Evolutionary conservation across 2,329 filamentous ascomycete genomes (phyloP).

Genomic region (Aquanectria penicillioides): DNA sequence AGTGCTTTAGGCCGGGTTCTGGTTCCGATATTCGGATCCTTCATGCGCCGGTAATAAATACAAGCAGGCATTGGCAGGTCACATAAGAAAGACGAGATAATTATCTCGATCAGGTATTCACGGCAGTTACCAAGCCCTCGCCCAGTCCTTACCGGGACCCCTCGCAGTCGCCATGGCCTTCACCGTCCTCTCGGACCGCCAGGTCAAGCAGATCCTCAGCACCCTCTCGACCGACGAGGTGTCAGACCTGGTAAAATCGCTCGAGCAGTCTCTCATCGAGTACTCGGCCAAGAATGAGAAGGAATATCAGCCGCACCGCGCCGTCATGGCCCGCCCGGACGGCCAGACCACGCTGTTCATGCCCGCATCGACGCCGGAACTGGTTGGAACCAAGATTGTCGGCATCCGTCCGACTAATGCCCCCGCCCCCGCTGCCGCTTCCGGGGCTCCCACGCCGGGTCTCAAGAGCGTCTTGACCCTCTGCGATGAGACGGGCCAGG

Average conservation of each 20-base stretch:
- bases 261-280: slow-evolving; percentile 32
- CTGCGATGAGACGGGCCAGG: slow-evolving; percentile 65
- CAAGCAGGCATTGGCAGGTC: no score
- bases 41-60: no score
- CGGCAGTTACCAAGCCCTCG: no score
- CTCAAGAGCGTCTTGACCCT: slow-evolving; percentile 65
- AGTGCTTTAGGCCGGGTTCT: no score
- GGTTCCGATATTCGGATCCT: no score
- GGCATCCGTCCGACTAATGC: slow-evolving; percentile 41
- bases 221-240: slow-evolving; percentile 31
- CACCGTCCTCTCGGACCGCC: slow-evolving; percentile 36
- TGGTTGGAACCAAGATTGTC: slow-evolving; percentile 73
- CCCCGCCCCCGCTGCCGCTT: slow-evolving; percentile 15
- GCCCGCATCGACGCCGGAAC: slow-evolving; percentile 69
- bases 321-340: slow-evolving; percentile 67
- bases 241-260: slow-evolving; percentile 23
- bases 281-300: slow-evolving; percentile 72
- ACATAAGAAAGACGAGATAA: no score
- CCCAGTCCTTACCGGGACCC: no score
- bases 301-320: slow-evolving; percentile 70
- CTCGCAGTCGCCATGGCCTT: slow-evolving; percentile 33
- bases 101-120: no score
- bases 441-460: slow-evolving; percentile 47
- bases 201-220: slow-evolving; percentile 35
- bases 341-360: slow-evolving; percentile 73